A percentile compares a stretch with the other conserved stretches of the same genome.
Conservation (phyloP, 2,329 filamentous ascomycete species). For the Colletotrichum siamense region DNA sequence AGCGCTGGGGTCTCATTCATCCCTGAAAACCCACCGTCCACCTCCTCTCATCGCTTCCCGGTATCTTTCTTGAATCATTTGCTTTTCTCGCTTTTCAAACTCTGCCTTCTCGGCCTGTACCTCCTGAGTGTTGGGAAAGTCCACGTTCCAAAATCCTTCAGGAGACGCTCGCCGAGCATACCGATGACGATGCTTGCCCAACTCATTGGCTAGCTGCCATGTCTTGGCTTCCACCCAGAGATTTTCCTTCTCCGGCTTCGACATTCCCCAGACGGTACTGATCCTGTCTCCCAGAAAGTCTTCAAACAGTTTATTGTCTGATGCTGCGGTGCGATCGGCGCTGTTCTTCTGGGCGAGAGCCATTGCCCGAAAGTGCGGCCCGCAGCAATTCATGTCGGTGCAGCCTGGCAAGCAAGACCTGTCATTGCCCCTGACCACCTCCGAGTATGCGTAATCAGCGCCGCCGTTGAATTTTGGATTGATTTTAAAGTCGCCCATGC, state of each 20-base stretch:
- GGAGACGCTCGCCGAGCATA: slow-evolving; percentile 76
- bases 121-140: slow-evolving; percentile 91
- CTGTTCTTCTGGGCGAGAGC: slow-evolving; percentile 57
- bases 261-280: slow-evolving; percentile 64
- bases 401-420: slow-evolving; percentile 78
- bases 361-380: slow-evolving; percentile 71
- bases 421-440: slow-evolving; percentile 75
- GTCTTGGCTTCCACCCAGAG: slow-evolving; percentile 79
- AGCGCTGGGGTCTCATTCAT: slow-evolving; percentile 62
- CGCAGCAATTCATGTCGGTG: slow-evolving; percentile 77
- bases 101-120: slow-evolving; percentile 67
- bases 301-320: slow-evolving; percentile 59
- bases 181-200: slow-evolving; percentile 78
- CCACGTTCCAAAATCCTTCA: slow-evolving; percentile 88
- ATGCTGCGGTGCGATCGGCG: slow-evolving; percentile 38
- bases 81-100: slow-evolving; percentile 66
- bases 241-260: slow-evolving; percentile 64
- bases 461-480: slow-evolving; percentile 78
- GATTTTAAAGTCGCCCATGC: slow-evolving; percentile 78
- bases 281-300: slow-evolving; percentile 63
- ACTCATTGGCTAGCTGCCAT: slow-evolving; percentile 73
- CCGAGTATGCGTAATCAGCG: slow-evolving; percentile 73
- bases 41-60: slow-evolving; percentile 80
- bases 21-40: slow-evolving; percentile 81
- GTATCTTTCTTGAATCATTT: slow-evolving; percentile 74